Evolutionary conservation across 306 rosid genomes (phyloP).

Genomic region (Pterocarpus macrocarpus): DNA sequence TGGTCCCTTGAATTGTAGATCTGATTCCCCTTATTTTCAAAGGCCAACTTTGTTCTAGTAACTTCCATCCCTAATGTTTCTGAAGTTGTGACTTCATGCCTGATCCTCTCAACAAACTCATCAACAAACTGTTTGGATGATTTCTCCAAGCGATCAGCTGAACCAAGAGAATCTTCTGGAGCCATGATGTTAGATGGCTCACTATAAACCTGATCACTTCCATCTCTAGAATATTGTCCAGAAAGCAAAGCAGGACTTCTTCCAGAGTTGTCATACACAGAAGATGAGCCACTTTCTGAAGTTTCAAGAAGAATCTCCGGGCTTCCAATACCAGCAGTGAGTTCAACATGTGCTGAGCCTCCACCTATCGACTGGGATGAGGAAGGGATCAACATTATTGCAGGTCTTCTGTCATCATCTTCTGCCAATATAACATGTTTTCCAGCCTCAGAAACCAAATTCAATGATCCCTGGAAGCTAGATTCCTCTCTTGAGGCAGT

Average conservation of each 20-base stretch:
- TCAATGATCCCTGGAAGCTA: constrained; percentile 52
- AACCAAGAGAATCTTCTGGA: constrained; percentile 77
- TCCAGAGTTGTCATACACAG: constrained; percentile 49
- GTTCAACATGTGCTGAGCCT: constrained; percentile 49
- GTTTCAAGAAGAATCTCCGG: constrained; percentile 54
- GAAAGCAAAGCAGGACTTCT: constrained; percentile 52
- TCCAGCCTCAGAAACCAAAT: constrained; percentile 54
- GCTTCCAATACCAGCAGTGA: constrained; percentile 46
- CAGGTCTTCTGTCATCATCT: constrained; percentile 56
- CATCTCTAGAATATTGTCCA: constrained; percentile 51
- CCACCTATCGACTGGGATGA: constrained; percentile 62
- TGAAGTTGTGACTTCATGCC: constrained; percentile 65
- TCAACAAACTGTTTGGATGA: constrained; percentile 73
- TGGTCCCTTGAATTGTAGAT: constrained; percentile 41
- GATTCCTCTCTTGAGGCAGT: constrained; percentile 52
- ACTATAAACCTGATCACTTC: constrained; percentile 48
- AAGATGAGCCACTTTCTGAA: constrained; percentile 66
- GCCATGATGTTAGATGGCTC: constrained; percentile 47
- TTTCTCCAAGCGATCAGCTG: constrained; percentile 69
- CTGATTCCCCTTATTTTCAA: constrained; percentile 53
- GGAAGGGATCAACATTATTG: constrained; percentile 61
- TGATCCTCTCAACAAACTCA: constrained; percentile 66
- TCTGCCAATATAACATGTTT: constrained; percentile 49
- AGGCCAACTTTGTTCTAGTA: constrained; percentile 47
- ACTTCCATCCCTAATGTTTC: constrained; percentile 56